Percentiles rank a stretch among this genome's conserved stretches.
Conservation (phyloP, 2,329 filamentous ascomycete genomes). For the Metarhizium humberi region DNA sequence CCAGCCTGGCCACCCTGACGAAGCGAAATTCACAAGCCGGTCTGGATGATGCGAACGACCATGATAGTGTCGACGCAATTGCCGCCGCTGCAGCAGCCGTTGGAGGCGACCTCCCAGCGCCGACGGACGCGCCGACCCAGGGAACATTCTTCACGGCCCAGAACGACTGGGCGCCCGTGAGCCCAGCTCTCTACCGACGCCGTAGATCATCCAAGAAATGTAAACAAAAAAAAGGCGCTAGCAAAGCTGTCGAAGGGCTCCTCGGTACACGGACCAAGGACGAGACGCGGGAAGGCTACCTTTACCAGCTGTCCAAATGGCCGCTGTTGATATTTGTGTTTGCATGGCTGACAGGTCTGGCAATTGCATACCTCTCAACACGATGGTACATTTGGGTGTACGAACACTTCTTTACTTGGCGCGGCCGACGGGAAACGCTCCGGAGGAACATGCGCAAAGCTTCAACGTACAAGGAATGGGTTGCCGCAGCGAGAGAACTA, state of each 20-base stretch:
- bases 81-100: slow-evolving; percentile 29
- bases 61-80: slow-evolving; percentile 25
- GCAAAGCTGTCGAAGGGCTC: slow-evolving; percentile 29
- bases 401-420: slow-evolving; percentile 86
- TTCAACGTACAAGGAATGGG: slow-evolving; percentile 75
- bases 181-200: slow-evolving; percentile 49
- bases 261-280: slow-evolving; percentile 61
- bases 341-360: slow-evolving; percentile 69
- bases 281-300: slow-evolving; percentile 87
- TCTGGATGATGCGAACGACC: slow-evolving; percentile 19
- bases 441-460: slow-evolving; percentile 63
- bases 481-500: slow-evolving; percentile 65
- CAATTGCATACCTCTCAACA: slow-evolving; percentile 65
- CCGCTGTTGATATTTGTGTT: slow-evolving; percentile 74
- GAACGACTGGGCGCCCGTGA: slow-evolving; percentile 91
- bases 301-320: slow-evolving; percentile 87
- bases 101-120: slow-evolving; percentile 22
- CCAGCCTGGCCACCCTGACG: slow-evolving; percentile 31
- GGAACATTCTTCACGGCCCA: slow-evolving; percentile 72
- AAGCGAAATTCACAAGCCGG: slow-evolving; percentile 28
- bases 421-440: slow-evolving; percentile 64
- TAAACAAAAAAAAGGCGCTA: slow-evolving; percentile 21
- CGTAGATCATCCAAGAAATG: slow-evolving; percentile 28
- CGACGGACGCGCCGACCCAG: slow-evolving; percentile 17
- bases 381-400: slow-evolving; percentile 86